Percentiles rank a stretch among this genome's conserved stretches.
phyloP scores from a whole-genome alignment of 257 asterid species.

The Fraxinus pennsylvanica region DNA sequence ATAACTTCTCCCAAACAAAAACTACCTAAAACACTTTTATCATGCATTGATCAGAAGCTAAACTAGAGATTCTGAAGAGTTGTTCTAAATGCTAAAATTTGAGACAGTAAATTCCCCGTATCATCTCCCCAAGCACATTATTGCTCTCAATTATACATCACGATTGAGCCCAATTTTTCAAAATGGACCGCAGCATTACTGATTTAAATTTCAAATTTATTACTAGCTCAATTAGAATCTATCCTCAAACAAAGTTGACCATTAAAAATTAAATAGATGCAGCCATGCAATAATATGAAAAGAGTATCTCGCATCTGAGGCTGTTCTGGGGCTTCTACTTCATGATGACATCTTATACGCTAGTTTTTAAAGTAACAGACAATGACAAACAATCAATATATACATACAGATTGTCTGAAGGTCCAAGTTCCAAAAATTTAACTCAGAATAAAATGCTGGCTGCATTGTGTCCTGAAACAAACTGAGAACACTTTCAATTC shows the following conservation, averaged over 20 bases:
- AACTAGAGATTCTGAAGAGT: too few relatives aligned
- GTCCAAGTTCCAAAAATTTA: neutral
- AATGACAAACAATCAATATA: neutral
- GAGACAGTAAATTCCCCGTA: too few relatives aligned
- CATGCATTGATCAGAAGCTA: too few relatives aligned
- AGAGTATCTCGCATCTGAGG: neutral
- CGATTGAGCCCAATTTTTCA: neutral
- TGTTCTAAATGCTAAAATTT: too few relatives aligned
- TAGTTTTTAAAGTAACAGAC: neutral
- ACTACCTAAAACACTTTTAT: too few relatives aligned
- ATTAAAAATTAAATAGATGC: neutral
- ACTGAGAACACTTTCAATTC: neutral
- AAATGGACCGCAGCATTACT: too few relatives aligned
- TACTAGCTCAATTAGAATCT: neutral
- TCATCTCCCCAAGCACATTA: neutral
- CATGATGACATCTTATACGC: neutral
- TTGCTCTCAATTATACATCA: neutral
- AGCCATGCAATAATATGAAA: neutral
- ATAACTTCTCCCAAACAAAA: too few relatives aligned
- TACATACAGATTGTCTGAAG: neutral
- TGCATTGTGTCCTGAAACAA: neutral
- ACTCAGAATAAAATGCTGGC: neutral
- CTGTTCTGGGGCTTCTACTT: neutral
- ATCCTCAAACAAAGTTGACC: neutral
- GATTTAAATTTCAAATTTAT: neutral